These are phyloP conservation scores for Vishniacozyma victoriae DNA, from an alignment of 768 basidiomycete genomes.

Conservation along the genomic window DNA sequence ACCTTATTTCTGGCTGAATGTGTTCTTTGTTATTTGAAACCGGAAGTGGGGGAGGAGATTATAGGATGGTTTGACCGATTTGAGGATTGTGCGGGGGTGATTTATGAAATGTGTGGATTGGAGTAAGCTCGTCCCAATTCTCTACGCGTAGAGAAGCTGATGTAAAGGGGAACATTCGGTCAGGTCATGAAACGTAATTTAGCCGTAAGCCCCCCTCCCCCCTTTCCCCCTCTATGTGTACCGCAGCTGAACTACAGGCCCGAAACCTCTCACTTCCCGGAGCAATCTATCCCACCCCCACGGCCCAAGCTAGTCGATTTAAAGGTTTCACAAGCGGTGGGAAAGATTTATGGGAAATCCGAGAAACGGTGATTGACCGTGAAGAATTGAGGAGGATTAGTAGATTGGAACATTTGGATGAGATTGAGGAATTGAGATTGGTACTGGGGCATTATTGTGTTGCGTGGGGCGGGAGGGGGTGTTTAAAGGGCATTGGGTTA, in stretches of 20 bases:
- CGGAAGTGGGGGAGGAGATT: conserved; percentile 56
- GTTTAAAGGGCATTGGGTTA: no score
- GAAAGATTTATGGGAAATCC: conserved; percentile 64
- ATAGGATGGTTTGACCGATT: conserved; percentile 68
- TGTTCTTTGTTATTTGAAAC: conserved; percentile 79
- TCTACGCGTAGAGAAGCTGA: no score
- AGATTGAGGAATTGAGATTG: conserved; percentile 87
- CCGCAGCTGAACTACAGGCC: conserved; percentile 51
- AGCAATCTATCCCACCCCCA: conserved; percentile 56
- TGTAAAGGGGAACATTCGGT: conserved; percentile 82
- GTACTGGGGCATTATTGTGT: conserved; percentile 85
- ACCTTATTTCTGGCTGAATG: conserved; percentile 90
- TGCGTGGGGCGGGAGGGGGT: no score
- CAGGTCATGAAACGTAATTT: conserved; percentile 85
- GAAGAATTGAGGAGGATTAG: no score
- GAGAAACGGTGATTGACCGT: conserved; percentile 47
- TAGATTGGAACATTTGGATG: conserved; percentile 81
- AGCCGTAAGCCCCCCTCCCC: conserved; percentile 52
- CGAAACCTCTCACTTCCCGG: conserved; percentile 72
- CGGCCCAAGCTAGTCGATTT: conserved; percentile 61
- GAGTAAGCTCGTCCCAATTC: conserved; percentile 39
- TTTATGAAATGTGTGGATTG: conserved; percentile 92
- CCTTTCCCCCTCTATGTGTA: background rate
- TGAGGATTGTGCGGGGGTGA: conserved; percentile 49
- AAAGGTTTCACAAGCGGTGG: conserved; percentile 56